Evolutionary conservation across 2,329 filamentous ascomycete species (phyloP).

Genomic region (Ascochyta viciae-villosae): DNA sequence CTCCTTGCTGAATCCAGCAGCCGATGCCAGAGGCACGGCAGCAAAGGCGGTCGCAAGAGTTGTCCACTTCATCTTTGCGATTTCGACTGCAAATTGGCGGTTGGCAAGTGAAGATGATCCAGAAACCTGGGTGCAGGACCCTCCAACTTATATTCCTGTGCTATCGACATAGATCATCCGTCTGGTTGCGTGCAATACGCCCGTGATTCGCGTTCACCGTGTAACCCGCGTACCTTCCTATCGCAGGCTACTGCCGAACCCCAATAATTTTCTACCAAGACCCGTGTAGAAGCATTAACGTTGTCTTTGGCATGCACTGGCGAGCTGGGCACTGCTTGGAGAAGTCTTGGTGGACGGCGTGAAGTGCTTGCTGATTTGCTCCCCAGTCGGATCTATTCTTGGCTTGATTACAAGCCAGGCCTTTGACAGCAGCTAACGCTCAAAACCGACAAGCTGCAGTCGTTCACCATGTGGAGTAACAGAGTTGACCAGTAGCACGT

Average conservation of each 20-base stretch:
- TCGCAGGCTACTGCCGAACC: slow-evolving; percentile 33
- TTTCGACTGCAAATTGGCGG: slow-evolving; percentile 29
- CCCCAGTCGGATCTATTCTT: slow-evolving; percentile 20
- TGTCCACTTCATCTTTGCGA: slow-evolving; percentile 44
- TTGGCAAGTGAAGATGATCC: slow-evolving; percentile 31
- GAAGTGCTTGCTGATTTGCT: slow-evolving; percentile 21
- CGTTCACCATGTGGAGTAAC: slow-evolving; percentile 10
- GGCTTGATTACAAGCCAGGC: slow-evolving; percentile 22
- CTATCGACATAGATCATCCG: slow-evolving; percentile 6
- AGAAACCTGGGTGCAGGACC: slow-evolving; percentile 17
- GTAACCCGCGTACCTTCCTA: slow-evolving; percentile 42
- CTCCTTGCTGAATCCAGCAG: slow-evolving; percentile 35
- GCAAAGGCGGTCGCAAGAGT: slow-evolving; percentile 37
- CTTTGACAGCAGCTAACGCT: slow-evolving; percentile 23
- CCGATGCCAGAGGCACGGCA: slow-evolving; percentile 42
- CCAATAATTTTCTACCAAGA: slow-evolving; percentile 41
- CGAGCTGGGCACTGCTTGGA: slow-evolving; percentile 29
- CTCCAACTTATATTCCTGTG: slow-evolving; percentile 24
- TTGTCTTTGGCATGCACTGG: slow-evolving; percentile 22
- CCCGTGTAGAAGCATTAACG: slow-evolving; percentile 28
- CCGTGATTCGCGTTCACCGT: slow-evolving; percentile 20
- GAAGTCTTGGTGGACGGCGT: slow-evolving; percentile 22
- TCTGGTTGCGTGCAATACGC: slow-evolving; percentile 24
- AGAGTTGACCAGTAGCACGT: slow-evolving; percentile 11
- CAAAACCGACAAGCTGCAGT: slow-evolving; percentile 11